phyloP scores from a whole-genome alignment of 768 basidiomycete genomes.

The Fistulinella prunicolor region DNA sequence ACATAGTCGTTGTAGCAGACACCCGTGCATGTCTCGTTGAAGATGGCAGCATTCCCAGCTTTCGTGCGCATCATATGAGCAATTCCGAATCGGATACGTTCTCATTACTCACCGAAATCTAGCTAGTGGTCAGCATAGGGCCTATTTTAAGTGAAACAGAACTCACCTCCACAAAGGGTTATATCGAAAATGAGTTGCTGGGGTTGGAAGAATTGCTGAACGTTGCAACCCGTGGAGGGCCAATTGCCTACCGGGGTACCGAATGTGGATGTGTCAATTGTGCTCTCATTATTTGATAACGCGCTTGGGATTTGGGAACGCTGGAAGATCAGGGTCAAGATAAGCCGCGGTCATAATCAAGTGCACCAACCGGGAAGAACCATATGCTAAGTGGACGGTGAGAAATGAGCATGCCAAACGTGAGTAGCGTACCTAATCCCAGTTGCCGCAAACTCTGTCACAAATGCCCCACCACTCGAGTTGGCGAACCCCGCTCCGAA shows the following conservation, averaged over 20 bases:
- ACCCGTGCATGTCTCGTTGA: slow-evolving; percentile 62
- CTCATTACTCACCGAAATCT: slow-evolving; percentile 33
- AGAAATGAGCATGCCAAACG: not conserved
- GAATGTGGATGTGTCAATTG: slow-evolving; percentile 52
- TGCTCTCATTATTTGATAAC: slow-evolving; percentile 47
- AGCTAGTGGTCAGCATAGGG: slow-evolving; percentile 10
- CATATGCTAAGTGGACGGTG: slow-evolving; percentile 20
- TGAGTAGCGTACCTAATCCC: slow-evolving; percentile 56
- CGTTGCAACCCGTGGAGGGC: slow-evolving; percentile 53
- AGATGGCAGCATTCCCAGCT: slow-evolving; percentile 51
- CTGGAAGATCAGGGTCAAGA: slow-evolving; percentile 12
- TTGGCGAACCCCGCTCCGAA: slow-evolving; percentile 67
- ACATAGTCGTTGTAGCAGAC: slow-evolving; percentile 71
- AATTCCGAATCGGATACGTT: not conserved
- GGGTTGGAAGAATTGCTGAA: slow-evolving; percentile 52
- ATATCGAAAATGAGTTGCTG: slow-evolving; percentile 74
- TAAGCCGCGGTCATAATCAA: not conserved
- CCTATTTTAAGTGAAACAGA: slow-evolving; percentile 15
- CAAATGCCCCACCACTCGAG: slow-evolving; percentile 69
- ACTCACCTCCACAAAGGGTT: slow-evolving; percentile 62
- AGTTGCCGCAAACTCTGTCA: slow-evolving; percentile 64
- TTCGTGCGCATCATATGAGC: slow-evolving; percentile 19
- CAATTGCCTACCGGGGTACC: slow-evolving; percentile 73
- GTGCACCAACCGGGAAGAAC: slow-evolving; percentile 28
- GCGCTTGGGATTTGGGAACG: slow-evolving; percentile 44